Percentiles rank a stretch among this genome's conserved stretches.
Evolutionary conservation across 495 filamentous ascomycete species (phyloP).

Genomic region (Penicillium argentinense): DNA sequence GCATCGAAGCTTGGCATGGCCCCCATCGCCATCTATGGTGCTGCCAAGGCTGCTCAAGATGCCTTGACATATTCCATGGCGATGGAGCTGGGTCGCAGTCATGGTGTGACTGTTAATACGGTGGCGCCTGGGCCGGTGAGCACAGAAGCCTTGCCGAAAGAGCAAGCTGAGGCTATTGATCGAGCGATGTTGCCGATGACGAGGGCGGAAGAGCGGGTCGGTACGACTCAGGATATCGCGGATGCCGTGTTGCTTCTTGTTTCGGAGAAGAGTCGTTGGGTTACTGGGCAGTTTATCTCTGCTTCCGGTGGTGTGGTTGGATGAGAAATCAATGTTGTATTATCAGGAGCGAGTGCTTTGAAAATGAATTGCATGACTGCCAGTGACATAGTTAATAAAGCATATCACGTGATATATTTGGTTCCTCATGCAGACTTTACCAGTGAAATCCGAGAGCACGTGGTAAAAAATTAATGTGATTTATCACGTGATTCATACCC

Average conservation of each 20-base stretch:
- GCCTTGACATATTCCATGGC: slow-evolving; percentile 31
- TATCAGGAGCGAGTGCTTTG: too few species aligned
- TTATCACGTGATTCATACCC: too few species aligned
- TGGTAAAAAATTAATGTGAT: too few species aligned
- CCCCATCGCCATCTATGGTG: slow-evolving; percentile 27
- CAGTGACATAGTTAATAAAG: too few species aligned
- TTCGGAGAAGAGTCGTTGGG: slow-evolving; percentile 50
- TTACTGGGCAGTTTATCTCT: slow-evolving; percentile 50
- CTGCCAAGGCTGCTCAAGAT: slow-evolving; percentile 35
- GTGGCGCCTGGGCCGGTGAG: slow-evolving; percentile 38
- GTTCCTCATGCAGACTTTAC: too few species aligned
- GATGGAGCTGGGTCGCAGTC: slow-evolving; percentile 32
- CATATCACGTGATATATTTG: too few species aligned
- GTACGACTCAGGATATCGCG: slow-evolving; percentile 42
- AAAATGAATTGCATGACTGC: too few species aligned
- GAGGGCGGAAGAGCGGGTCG: slow-evolving; percentile 30
- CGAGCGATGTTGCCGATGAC: slow-evolving; percentile 15
- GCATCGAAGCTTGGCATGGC: slow-evolving; percentile 30
- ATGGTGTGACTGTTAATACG: slow-evolving; percentile 38
- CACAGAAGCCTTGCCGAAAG: slow-evolving; percentile 31
- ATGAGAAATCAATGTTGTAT: too few species aligned
- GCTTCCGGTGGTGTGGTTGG: slow-evolving; percentile 49
- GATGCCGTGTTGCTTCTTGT: slow-evolving; percentile 47
- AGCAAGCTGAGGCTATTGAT: slow-evolving; percentile 24
- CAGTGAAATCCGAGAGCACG: too few species aligned